Conservation (phyloP, 1,139 yeast species). For the Hemisphaericaspora xylofermentans region DNA sequence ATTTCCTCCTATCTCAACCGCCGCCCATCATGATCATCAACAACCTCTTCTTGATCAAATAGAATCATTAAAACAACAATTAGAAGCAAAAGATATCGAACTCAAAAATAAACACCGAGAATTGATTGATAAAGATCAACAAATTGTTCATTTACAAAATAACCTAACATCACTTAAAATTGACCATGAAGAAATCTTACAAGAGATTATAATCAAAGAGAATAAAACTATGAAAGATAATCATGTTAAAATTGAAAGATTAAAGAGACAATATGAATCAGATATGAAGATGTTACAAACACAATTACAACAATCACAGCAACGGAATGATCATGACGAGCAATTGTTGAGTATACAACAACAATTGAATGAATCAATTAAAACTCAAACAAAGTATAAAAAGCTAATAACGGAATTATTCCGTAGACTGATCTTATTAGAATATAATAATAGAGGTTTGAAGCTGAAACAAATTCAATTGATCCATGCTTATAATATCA, state of each 20-base stretch:
- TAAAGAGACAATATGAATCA: background rate
- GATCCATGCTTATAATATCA: no score
- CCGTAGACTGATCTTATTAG: no score
- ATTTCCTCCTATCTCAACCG: no score
- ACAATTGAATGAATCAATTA: no score
- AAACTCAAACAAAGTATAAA: no score
- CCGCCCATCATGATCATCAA: no score
- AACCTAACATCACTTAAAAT: background rate
- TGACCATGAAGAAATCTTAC: conserved; percentile 4
- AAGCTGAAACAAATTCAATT: no score
- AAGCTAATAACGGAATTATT: no score
- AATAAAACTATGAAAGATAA: background rate
- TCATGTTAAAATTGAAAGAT: background rate
- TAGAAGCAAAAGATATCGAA: background rate
- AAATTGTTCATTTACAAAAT: background rate
- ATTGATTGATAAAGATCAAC: background rate
- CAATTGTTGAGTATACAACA: no score
- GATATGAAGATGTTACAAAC: background rate
- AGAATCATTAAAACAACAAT: background rate
- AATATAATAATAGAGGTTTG: no score
- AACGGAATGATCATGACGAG: background rate
- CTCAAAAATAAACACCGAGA: background rate
- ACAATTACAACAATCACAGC: background rate
- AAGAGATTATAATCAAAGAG: conserved; percentile 3
- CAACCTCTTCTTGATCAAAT: no score